These are phyloP conservation scores for Trichocladium antarcticum DNA, from an alignment of 495 filamentous ascomycete genomes.

Conservation along the genomic window DNA sequence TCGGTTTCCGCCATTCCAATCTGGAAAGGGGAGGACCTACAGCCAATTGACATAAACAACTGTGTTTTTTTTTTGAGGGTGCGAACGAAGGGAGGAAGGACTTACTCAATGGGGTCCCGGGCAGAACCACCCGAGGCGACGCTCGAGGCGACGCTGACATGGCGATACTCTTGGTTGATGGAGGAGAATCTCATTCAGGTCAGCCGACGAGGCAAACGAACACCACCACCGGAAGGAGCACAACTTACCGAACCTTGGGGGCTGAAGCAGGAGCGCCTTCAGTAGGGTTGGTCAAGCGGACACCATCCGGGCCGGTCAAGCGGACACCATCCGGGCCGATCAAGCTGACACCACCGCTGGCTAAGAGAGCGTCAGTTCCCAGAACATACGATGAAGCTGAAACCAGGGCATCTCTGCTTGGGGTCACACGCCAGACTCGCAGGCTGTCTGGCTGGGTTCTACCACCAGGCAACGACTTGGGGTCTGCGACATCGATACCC, in stretches of 20 bases:
- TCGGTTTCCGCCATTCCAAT: neutral
- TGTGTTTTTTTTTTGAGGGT: neutral
- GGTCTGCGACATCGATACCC: neutral
- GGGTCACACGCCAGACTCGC: too few species aligned
- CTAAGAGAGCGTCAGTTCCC: too few species aligned
- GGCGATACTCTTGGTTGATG: slow-evolving; percentile 2
- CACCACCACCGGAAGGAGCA: neutral
- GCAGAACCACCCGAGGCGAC: neutral
- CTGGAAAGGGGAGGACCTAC: slow-evolving; percentile 4
- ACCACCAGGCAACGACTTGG: neutral
- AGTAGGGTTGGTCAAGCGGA: neutral
- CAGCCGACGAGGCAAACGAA: neutral
- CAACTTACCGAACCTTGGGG: slow-evolving; percentile 6
- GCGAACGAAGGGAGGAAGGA: neutral
- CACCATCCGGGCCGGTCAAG: neutral
- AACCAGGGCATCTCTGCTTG: too few species aligned
- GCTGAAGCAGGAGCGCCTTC: neutral
- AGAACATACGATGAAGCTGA: too few species aligned
- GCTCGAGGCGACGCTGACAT: neutral
- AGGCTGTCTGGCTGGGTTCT: too few species aligned
- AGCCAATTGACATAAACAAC: neutral
- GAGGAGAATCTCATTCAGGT: slow-evolving; percentile 2
- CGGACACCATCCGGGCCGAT: neutral
- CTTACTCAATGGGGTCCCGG: neutral
- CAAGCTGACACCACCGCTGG: neutral